Evolutionary conservation across 2,329 filamentous ascomycete species (phyloP).

Genomic region (Paraconiothyrium brasiliense): DNA sequence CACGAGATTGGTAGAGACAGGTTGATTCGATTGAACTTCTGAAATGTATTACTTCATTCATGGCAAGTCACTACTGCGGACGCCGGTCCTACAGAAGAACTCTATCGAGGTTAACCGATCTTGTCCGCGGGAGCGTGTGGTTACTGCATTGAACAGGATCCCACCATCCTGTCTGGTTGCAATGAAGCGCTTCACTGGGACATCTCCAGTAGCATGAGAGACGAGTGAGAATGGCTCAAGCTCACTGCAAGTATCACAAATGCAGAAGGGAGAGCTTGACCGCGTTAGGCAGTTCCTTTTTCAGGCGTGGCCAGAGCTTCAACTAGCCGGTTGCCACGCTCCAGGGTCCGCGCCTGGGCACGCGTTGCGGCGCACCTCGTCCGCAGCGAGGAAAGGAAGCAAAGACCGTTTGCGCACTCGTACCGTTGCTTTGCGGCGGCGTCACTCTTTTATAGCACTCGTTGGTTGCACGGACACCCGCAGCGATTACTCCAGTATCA

Average conservation of each 20-base stretch:
- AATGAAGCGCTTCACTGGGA: too few species aligned
- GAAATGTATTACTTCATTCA: too few species aligned
- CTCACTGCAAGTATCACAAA: background rate
- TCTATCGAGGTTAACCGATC: too few species aligned
- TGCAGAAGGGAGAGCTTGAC: background rate
- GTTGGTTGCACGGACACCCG: background rate
- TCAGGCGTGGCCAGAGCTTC: background rate
- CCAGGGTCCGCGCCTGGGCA: constrained; percentile 1
- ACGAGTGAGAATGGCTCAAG: too few species aligned
- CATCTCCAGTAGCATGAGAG: too few species aligned
- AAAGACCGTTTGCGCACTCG: constrained; percentile 14
- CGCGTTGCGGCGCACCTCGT: constrained; percentile 3
- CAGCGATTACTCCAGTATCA: background rate
- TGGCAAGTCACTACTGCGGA: too few species aligned
- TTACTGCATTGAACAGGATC: too few species aligned
- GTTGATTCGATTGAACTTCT: too few species aligned
- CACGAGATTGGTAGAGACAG: background rate
- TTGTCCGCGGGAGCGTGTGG: too few species aligned
- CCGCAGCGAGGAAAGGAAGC: constrained; percentile 5
- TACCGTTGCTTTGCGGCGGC: constrained; percentile 16
- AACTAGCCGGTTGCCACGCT: constrained; percentile 7
- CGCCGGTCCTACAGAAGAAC: too few species aligned
- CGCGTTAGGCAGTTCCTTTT: background rate
- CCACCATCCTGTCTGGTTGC: too few species aligned
- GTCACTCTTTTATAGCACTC: constrained; percentile 1